Base-by-base conservation (phyloP, 2,329 filamentous ascomycete species). In the Phyllosticta citribraziliensis region DNA sequence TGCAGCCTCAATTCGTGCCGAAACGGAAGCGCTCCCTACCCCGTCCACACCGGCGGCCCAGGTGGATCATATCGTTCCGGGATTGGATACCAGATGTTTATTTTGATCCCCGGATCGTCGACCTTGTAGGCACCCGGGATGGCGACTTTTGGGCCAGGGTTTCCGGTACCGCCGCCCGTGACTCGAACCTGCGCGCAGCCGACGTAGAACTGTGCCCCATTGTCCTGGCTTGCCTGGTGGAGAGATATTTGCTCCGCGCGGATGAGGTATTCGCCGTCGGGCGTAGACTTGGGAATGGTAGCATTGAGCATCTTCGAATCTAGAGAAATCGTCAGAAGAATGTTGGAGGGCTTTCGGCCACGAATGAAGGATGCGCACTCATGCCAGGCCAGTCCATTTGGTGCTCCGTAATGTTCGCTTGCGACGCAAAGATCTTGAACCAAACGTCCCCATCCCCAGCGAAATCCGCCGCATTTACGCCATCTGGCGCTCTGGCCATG, bases 381-480 rank as follows among this genome's bases (percentile, higher is more conserved):
- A 68, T 27, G 52, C 65, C 66, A 0, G 56, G 65, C 70, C 70
- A 73, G 14, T 63, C 68, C 61, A 73, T 63, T 51, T 65, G 66
- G 2, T 67, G 65, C 50, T 58, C 65, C 14, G 64, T 63, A 63
- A 57, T 17, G 66, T 60, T 6, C 52, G 66, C 4, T 68, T 67
- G 47, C 66, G 63, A 63, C 71, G 67, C 59, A 47, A 67, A 71
- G 27, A 73, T 71, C 63, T 74, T 74, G 63, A 73, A 74, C 72
- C 72, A 74, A 30, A 72, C 72, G 30, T 68, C 63, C 2, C 72
- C 72, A 8, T 65, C 65, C 51, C 70, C 71, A 57, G 73, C 69
- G 67, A 69, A 74, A 3, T 61, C 66, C 0, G 64, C 66, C 1
- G 68, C 67, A 1, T 66, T 69, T 55, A 69, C 60, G 6, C 69